Conservation (phyloP, 2,329 filamentous ascomycete genomes). For the Pseudopyrenochaeta lycopersici region DNA sequence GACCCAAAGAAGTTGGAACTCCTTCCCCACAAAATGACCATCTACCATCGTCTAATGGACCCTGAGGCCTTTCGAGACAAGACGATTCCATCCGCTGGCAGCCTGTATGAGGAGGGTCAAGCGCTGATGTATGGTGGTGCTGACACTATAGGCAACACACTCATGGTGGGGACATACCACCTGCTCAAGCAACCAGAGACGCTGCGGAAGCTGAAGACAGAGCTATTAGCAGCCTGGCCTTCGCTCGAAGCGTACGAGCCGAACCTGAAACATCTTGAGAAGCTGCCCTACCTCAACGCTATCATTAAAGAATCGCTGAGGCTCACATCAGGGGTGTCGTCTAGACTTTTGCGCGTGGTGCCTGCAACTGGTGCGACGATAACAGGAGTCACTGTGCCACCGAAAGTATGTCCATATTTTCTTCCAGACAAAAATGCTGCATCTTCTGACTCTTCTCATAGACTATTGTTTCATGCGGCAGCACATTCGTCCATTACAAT, state of each 20-base stretch:
- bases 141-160: slow-evolving; percentile 55
- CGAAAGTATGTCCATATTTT: slow-evolving; percentile 27
- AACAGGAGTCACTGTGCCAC: slow-evolving; percentile 25
- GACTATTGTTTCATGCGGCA: slow-evolving; percentile 40
- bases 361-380: slow-evolving; percentile 33
- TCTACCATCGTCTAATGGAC: slow-evolving; percentile 49
- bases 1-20: slow-evolving; percentile 42
- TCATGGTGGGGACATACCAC: slow-evolving; percentile 54
- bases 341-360: slow-evolving; percentile 34
- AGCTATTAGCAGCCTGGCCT: slow-evolving; percentile 52
- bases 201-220: slow-evolving; percentile 47
- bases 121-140: slow-evolving; percentile 58
- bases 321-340: slow-evolving; percentile 44
- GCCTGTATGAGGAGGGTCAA: slow-evolving; percentile 56
- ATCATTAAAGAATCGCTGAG: slow-evolving; percentile 54
- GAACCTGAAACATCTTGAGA: slow-evolving; percentile 46
- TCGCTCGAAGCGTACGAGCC: slow-evolving; percentile 35
- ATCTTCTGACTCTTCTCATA: slow-evolving; percentile 8
- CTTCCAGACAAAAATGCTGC: too few relatives aligned
- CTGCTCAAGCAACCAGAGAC: slow-evolving; percentile 48
- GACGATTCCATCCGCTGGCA: slow-evolving; percentile 39
- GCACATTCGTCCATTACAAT: slow-evolving; percentile 47
- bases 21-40: slow-evolving; percentile 49
- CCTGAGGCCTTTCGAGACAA: slow-evolving; percentile 42
- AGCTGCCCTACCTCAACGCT: slow-evolving; percentile 43